Evolutionary conservation across 768 basidiomycete genomes (phyloP).

Genomic region (Russula vinacea): DNA sequence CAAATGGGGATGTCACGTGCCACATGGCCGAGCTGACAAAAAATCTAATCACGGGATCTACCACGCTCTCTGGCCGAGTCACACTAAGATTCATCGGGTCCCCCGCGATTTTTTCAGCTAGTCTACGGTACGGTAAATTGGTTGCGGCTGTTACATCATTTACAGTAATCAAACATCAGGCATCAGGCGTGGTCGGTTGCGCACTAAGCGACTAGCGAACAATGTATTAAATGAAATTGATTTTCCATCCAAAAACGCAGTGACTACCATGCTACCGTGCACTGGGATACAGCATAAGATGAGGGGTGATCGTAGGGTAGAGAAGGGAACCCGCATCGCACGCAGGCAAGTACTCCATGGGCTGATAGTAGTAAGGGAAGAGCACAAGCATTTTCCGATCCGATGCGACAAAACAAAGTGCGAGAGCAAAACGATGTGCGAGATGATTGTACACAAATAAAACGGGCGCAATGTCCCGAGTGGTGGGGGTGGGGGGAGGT

Average conservation of each 20-base stretch:
- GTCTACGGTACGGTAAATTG: no score
- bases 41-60: no score
- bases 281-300: neutral
- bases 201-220: neutral
- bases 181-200: neutral
- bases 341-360: neutral
- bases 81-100: no score
- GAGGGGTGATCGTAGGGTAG: neutral
- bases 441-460: constrained; percentile 13
- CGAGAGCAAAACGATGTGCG: constrained; percentile 25
- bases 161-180: no score
- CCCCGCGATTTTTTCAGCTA: no score
- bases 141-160: no score
- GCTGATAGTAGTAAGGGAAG: neutral
- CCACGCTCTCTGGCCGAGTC: no score
- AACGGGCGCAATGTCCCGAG: neutral
- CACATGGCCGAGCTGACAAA: no score
- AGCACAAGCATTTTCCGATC: constrained; percentile 19
- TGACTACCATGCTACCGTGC: constrained; percentile 6
- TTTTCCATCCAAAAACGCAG: constrained; percentile 15
- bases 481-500: neutral
- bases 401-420: constrained; percentile 26
- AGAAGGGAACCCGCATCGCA: neutral
- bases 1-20: no score
- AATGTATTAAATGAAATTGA: constrained; percentile 1